Conservation (phyloP, 768 basidiomycete species). For the Sporobolomyces phaffii region DNA sequence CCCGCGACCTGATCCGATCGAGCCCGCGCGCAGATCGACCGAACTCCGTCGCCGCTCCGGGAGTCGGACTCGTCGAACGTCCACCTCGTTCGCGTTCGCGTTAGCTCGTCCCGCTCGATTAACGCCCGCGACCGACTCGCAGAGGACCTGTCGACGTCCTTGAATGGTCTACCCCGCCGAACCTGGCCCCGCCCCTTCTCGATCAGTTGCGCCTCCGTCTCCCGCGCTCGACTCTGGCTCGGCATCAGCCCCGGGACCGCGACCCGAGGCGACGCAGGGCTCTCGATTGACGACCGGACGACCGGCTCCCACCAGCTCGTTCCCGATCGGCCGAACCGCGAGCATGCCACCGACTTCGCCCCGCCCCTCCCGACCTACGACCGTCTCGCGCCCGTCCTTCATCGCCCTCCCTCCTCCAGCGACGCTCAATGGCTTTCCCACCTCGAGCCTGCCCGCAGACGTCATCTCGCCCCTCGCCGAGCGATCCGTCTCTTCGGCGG, state of each 20-base stretch:
- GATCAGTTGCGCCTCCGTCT: neutral
- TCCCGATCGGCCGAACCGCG: neutral
- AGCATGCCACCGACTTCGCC: slow-evolving; percentile 2
- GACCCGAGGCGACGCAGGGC: neutral
- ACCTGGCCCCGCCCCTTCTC: neutral
- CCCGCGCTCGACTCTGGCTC: neutral
- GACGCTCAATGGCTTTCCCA: neutral
- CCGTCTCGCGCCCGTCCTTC: neutral
- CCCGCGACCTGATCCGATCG: too few relatives aligned
- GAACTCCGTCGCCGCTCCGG: too few relatives aligned
- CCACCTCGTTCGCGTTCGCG: neutral
- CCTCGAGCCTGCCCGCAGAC: neutral
- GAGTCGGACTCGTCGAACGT: too few relatives aligned
- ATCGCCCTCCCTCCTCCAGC: slow-evolving; percentile 11
- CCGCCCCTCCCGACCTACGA: slow-evolving; percentile 5
- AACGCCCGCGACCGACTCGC: neutral
- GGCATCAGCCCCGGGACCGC: neutral
- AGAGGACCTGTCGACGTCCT: neutral
- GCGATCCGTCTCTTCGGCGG: slow-evolving; percentile 14
- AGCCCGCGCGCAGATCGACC: too few relatives aligned
- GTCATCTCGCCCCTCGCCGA: slow-evolving; percentile 4
- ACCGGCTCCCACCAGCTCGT: neutral
- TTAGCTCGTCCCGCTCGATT: neutral
- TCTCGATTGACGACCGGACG: too few relatives aligned
- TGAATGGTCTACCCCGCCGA: neutral